Base-by-base conservation (phyloP, 306 rosid genomes). In the Dryas drummondii region DNA sequence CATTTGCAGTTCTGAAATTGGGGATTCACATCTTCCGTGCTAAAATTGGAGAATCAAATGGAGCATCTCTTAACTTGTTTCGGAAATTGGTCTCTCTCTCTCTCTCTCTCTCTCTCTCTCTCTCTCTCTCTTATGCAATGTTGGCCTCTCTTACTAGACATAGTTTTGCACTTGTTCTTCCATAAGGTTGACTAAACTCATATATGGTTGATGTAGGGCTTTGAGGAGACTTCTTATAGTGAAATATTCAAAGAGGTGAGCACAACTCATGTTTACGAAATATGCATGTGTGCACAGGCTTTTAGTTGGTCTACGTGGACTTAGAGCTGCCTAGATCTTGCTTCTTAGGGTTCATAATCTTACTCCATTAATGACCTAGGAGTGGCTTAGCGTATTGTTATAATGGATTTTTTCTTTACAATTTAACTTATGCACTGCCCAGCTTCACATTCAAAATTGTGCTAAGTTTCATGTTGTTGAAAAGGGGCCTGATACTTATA, bases 41-140 rank as follows among this genome's bases (percentile, higher is more conserved):
- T 48, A 94, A 91, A 88, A 92, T 94, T 76, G 97, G 97, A 40
- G 96, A 94, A 54, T 87, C 89, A 26, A 94, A 94, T 83, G 88
- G 74, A 72, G 82, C 90, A n/a, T 94, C 97, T 62, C 85, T 91
- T 79, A 84, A 66, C 62, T 37, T 94, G 90, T 94, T 91, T 83
- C 74, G 59, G 70, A 94, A 90, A 85, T 64, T 94, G 97, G 98
- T 94, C 64, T 76, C 79, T 79, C 66, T 72, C 76, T 42, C 69
- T 65, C 71, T 76, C 68, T 68, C 27, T 26, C 71, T 60, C 55
- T n/a, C n/a, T n/a, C n/a, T n/a, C n/a, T 94, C 64, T 76, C 79
- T 79, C 66, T 72, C 76, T 42, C 69, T 65, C 71, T 76, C 68
- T 68, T 19, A 22, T 40, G 69, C 44, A 65, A 45, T 22, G 11